Evolutionary conservation across 2,329 filamentous ascomycete species (phyloP).

Genomic region (Penicillium hesseltinei): DNA sequence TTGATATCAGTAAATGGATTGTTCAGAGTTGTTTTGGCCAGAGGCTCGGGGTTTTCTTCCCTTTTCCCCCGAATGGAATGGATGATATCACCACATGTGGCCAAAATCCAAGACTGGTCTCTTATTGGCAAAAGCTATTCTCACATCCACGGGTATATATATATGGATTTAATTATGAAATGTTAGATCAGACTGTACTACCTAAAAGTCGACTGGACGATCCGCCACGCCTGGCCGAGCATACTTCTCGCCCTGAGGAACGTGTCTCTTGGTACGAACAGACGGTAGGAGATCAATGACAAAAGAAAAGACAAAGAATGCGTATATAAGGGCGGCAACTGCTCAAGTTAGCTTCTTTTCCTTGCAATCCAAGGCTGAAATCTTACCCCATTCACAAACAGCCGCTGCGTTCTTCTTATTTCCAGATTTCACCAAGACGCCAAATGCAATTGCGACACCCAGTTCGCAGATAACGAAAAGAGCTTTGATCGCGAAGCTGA

Average conservation of each 20-base stretch:
- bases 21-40: background rate
- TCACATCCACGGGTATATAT: background rate
- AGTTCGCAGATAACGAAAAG: constrained; percentile 6
- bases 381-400: constrained; percentile 11
- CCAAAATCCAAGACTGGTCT: background rate
- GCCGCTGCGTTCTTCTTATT: constrained; percentile 4
- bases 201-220: background rate
- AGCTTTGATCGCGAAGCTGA: constrained; percentile 8
- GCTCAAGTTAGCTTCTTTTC: background rate
- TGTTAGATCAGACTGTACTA: background rate
- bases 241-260: constrained; percentile 13
- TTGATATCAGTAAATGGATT: background rate
- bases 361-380: background rate
- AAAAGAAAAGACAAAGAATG: constrained; percentile 11
- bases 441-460: constrained; percentile 9
- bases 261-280: constrained; percentile 7
- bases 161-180: background rate
- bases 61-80: background rate
- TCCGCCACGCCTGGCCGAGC: background rate
- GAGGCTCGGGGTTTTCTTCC: background rate
- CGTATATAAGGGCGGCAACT: constrained; percentile 11
- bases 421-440: background rate
- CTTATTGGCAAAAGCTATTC: background rate
- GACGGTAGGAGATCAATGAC: constrained; percentile 10
- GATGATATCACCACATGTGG: constrained; percentile 9